Evolutionary conservation across 768 basidiomycete genomes (phyloP), one percentile per base, ranked within the genome.

Genomic region (Gyrodon lividus): DNA sequence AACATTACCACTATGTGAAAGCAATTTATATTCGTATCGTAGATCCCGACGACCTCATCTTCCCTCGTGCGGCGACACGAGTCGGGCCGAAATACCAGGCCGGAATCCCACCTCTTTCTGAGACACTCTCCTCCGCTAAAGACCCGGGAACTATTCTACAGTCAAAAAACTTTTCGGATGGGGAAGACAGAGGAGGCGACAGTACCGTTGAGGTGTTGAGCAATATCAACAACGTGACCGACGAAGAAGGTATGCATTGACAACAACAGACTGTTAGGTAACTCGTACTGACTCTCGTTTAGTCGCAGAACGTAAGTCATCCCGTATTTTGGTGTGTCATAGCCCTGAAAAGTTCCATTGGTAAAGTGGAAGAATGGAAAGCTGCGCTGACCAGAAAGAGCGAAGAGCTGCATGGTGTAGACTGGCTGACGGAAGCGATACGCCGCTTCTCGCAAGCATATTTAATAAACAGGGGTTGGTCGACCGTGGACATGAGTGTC

Each of bases 1-100:
- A 35, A 49, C 55, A 37, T 55, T 55, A 7, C 50, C 46, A 31
- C 48, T 54, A 43, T 39, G 23, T 52, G 55, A 41, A 59, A 43
- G 26, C 52, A 47, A 8, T 57, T 70, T 65, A 58, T 60, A 62
- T 62, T 56, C 65, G 59, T 67, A 60, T 52, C 49, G 57, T 68
- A 94, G 96, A 98, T 77, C 84, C 92, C 42, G 93, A 99, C 69
- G 96, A 99, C 73, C 82, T 93, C 52, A 96, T 98, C 66, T 98
- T 94, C 68, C 95, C 96, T 52, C 87, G 93, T 51, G 86, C 92
- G 13, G 87, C 91, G 6, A 95, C 91, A 20, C 86, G 95, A n/a
- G 79, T 92, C 33, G 93, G 94, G 14, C 79, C 84, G 35, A 93
- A 90, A 64, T 98, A 81, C 64, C 94, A 98, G 69, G 88, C 78